Percentiles rank a stretch among this genome's conserved stretches.
Conservation (phyloP, 2,329 filamentous ascomycete genomes). For the Microdochium bolleyi region DNA sequence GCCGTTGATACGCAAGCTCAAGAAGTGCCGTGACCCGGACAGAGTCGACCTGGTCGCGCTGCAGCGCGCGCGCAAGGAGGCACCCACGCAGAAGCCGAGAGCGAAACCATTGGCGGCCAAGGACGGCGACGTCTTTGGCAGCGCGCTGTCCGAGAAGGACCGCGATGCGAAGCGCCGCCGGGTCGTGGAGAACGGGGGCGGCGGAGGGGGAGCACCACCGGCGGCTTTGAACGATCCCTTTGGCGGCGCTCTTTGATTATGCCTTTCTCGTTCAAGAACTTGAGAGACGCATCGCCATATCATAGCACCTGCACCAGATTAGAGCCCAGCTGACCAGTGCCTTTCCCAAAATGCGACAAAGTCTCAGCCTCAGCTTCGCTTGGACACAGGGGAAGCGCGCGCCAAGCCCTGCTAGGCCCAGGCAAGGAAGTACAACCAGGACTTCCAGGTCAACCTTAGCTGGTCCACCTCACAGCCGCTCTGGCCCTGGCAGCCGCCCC, state of each 20-base stretch:
- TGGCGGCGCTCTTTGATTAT: constrained; percentile 6
- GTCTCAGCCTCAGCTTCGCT: too few relatives aligned
- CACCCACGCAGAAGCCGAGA: constrained; percentile 30
- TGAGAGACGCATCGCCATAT: background rate
- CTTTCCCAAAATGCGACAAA: too few relatives aligned
- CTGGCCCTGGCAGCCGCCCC: background rate
- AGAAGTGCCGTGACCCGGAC: constrained; percentile 65
- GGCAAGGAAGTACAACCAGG: background rate
- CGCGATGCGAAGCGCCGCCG: constrained; percentile 30
- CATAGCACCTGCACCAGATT: too few relatives aligned
- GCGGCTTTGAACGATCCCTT: constrained; percentile 13
- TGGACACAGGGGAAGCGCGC: too few relatives aligned
- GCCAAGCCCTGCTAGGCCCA: background rate
- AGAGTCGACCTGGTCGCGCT: constrained; percentile 64
- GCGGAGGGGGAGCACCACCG: background rate
- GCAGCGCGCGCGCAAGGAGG: constrained; percentile 55
- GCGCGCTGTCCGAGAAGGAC: constrained; percentile 14
- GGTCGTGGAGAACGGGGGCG: constrained; percentile 18
- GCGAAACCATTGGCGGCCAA: constrained; percentile 29
- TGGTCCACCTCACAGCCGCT: background rate
- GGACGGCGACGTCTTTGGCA: constrained; percentile 42
- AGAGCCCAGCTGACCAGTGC: too few relatives aligned
- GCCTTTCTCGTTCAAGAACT: background rate
- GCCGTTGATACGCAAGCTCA: constrained; percentile 60
- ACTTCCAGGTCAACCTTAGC: background rate